Evolutionary conservation across 257 asterid genomes (phyloP).

Genomic region (Linderniella brevidens): DNA sequence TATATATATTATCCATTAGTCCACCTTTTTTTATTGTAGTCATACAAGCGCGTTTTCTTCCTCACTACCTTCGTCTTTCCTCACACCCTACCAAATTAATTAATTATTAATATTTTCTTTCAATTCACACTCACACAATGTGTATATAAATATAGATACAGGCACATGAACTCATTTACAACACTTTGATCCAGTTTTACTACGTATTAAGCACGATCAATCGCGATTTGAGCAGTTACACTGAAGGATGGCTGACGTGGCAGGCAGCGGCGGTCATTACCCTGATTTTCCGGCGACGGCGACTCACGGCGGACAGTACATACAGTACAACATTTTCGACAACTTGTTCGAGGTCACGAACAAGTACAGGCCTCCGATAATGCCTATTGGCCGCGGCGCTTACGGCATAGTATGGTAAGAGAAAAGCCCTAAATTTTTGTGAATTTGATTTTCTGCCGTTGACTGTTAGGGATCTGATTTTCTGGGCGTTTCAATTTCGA

Average conservation of each 20-base stretch:
- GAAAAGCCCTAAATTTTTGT: background rate
- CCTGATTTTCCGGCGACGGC: conserved; percentile 57
- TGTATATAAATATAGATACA: too few species aligned
- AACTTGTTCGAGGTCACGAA: conserved; percentile 58
- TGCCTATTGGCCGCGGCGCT: conserved; percentile 98
- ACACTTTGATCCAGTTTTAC: too few species aligned
- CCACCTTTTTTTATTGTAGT: too few species aligned
- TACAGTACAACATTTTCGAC: conserved; percentile 64
- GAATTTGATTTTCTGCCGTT: background rate
- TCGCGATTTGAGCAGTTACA: too few species aligned
- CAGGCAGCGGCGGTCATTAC: conserved; percentile 30
- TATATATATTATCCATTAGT: background rate
- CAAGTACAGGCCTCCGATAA: conserved; percentile 76
- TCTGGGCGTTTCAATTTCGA: background rate
- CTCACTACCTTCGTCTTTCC: background rate
- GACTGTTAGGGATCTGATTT: background rate
- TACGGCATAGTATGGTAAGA: conserved; percentile 89
- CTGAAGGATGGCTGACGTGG: conserved; percentile 1
- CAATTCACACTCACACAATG: too few species aligned
- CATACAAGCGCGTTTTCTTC: conserved; percentile 3
- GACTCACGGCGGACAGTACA: conserved; percentile 62
- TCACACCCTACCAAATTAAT: background rate
- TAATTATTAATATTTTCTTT: too few species aligned
- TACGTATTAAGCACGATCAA: too few species aligned
- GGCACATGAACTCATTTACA: too few species aligned